Percentiles rank a stretch among this genome's conserved stretches.
Evolutionary conservation across 345 rosid species (phyloP).

Genomic region (Syzygium jambos): DNA sequence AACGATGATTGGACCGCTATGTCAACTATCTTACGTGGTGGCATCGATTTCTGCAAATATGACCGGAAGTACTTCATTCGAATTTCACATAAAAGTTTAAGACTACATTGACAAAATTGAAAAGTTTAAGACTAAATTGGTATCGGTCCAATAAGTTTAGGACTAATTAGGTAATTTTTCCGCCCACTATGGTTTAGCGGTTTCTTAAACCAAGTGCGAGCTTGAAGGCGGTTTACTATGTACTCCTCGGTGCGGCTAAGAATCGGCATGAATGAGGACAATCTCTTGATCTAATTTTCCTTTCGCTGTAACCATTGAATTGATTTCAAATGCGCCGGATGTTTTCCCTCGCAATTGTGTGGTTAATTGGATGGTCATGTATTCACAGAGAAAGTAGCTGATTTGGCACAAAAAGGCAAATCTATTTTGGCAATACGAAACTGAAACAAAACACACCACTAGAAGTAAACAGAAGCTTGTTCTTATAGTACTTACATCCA

Average conservation of each 20-base stretch:
- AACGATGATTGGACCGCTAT: accelerated
- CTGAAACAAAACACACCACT: not conserved
- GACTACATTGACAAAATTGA: not conserved
- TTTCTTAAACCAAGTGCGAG: not conserved
- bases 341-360: not conserved
- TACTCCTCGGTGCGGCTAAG: not conserved
- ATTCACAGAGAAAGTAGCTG: not conserved
- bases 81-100: not conserved
- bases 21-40: too few species aligned
- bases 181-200: not conserved
- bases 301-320: not conserved
- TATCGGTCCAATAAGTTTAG: not conserved
- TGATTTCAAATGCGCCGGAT: not conserved
- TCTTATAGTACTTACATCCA: not conserved
- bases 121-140: not conserved
- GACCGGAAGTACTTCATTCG: not conserved
- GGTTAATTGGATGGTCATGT: not conserved
- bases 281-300: not conserved
- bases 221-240: not conserved
- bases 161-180: not conserved
- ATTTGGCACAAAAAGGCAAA: not conserved
- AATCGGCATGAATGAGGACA: not conserved
- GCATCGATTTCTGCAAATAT: not conserved
- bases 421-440: not conserved
- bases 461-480: not conserved